Conservation (phyloP, 2,329 filamentous ascomycete species). For the Chaetomium sp. region DNA sequence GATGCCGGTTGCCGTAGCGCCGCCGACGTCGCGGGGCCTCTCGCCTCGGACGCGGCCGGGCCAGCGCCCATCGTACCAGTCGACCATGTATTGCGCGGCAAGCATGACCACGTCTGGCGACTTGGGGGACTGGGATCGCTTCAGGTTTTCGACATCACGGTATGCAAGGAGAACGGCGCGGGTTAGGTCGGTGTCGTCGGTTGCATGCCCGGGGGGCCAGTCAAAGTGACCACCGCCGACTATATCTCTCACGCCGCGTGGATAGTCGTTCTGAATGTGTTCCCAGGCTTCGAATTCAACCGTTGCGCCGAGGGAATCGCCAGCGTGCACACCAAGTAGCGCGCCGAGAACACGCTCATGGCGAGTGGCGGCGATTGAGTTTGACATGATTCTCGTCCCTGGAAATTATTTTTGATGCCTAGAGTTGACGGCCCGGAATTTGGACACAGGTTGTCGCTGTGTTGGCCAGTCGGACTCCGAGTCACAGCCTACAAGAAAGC, state of each 20-base stretch:
- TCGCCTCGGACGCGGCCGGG: constrained; percentile 42
- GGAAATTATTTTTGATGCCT: no score
- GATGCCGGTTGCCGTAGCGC: constrained; percentile 44
- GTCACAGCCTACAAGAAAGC: neutral
- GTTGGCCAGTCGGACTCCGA: neutral
- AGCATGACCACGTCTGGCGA: constrained; percentile 38
- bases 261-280: constrained; percentile 40
- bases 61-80: constrained; percentile 49
- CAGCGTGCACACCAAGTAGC: constrained; percentile 50
- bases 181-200: constrained; percentile 53
- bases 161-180: constrained; percentile 51
- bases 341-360: constrained; percentile 45
- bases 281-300: constrained; percentile 47
- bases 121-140: constrained; percentile 1
- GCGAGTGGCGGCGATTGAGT: constrained; percentile 11
- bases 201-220: constrained; percentile 49
- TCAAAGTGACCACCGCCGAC: constrained; percentile 48
- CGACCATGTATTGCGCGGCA: constrained; percentile 45
- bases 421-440: neutral
- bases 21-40: constrained; percentile 45
- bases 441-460: neutral
- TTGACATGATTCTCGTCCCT: constrained; percentile 4
- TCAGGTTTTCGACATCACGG: constrained; percentile 31
- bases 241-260: constrained; percentile 46
- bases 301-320: constrained; percentile 51